Evolutionary conservation across 306 rosid genomes (phyloP).

Genomic region (Sicyos edulis): DNA sequence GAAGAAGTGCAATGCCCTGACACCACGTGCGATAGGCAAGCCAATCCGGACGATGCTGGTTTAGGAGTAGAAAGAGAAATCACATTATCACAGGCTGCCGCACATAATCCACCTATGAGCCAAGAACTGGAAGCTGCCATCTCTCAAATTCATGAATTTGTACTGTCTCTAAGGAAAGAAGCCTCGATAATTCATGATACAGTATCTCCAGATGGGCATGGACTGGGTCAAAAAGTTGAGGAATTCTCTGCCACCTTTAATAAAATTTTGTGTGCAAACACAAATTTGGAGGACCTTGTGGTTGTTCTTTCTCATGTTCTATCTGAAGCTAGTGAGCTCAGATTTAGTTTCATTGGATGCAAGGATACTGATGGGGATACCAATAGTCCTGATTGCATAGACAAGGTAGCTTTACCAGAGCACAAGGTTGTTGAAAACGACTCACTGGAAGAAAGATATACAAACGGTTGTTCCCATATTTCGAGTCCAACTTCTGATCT

Average conservation of each 20-base stretch:
- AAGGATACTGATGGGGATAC: slow-evolving; percentile 57
- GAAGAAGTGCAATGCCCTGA: slow-evolving; percentile 42
- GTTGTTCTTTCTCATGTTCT: slow-evolving; percentile 69
- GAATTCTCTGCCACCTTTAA: slow-evolving; percentile 58
- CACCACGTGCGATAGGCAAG: slow-evolving; percentile 49
- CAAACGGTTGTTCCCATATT: slow-evolving; percentile 46
- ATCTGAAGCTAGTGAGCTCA: slow-evolving; percentile 66
- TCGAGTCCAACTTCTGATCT: slow-evolving; percentile 54
- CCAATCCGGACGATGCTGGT: slow-evolving; percentile 62
- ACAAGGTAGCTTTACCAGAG: slow-evolving; percentile 90
- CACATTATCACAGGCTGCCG: slow-evolving; percentile 34
- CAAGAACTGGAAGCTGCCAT: slow-evolving; percentile 68
- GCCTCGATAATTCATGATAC: slow-evolving; percentile 51
- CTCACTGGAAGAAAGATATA: slow-evolving; percentile 52
- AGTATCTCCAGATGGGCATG: slow-evolving; percentile 41
- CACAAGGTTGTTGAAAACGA: slow-evolving; percentile 54
- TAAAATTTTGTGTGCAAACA: slow-evolving; percentile 39
- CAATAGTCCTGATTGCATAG: slow-evolving; percentile 86
- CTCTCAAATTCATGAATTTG: slow-evolving; percentile 72
- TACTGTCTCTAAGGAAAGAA: slow-evolving; percentile 62
- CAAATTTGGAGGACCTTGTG: slow-evolving; percentile 61
- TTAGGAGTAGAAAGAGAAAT: slow-evolving; percentile 44
- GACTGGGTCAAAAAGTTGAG: slow-evolving; percentile 58
- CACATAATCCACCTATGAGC: slow-evolving; percentile 31
- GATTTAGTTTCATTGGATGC: slow-evolving; percentile 62